Percentiles rank a stretch among this genome's conserved stretches.
phyloP scores from a whole-genome alignment of 164 flowering plant genomes.

The Stephania cephalantha region DNA sequence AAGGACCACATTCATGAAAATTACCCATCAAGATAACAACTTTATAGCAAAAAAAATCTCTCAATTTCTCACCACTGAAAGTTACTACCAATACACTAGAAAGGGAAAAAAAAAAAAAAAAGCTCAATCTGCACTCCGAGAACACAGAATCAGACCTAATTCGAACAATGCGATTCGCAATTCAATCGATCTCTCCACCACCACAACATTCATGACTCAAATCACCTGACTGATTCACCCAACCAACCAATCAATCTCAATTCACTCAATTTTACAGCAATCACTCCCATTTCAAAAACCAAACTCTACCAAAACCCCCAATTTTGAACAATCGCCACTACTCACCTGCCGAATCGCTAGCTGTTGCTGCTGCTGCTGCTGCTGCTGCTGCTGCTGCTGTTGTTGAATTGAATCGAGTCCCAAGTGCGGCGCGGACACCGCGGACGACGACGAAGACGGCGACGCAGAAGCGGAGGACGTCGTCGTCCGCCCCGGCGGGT shows the following conservation, averaged over 20 bases:
- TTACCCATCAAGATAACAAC: background rate
- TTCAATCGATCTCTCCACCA: background rate
- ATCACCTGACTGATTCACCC: background rate
- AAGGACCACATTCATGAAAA: background rate
- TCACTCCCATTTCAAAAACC: too few relatives aligned
- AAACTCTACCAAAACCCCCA: background rate
- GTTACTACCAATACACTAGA: too few relatives aligned
- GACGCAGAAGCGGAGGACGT: conserved; percentile 57
- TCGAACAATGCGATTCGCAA: background rate
- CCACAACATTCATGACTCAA: background rate
- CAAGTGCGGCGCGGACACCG: conserved; percentile 56
- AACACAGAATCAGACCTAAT: background rate
- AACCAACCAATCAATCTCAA: background rate
- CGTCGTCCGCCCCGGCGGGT: conserved; percentile 40
- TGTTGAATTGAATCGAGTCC: conserved; percentile 63
- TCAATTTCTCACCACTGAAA: background rate
- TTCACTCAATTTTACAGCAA: background rate
- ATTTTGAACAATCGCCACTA: background rate
- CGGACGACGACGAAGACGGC: conserved; percentile 78
- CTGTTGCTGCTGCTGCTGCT: conserved; percentile 33
- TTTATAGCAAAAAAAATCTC: background rate
- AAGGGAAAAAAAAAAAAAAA: background rate
- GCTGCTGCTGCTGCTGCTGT: conserved; percentile 45
- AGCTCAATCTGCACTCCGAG: too few relatives aligned
- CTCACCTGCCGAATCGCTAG: conserved; percentile 25